phyloP scores from a whole-genome alignment of 768 basidiomycete species.

The Psilocybe cubensis region DNA sequence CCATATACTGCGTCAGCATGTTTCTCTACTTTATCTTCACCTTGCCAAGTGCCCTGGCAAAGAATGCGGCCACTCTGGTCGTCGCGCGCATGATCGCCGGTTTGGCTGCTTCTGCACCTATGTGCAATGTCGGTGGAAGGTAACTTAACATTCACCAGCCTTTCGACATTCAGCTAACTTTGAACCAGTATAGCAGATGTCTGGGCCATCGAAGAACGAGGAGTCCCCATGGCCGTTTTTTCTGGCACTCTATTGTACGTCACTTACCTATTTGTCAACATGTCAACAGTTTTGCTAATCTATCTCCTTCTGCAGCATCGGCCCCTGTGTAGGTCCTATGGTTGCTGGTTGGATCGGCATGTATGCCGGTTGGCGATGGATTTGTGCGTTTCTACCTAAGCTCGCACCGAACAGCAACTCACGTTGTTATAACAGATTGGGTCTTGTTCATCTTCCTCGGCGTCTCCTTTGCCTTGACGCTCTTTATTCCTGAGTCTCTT shows the following conservation, averaged over 20 bases:
- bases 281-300: neutral
- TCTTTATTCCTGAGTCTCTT: slow-evolving; percentile 55
- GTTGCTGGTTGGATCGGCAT: slow-evolving; percentile 51
- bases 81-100: slow-evolving; percentile 49
- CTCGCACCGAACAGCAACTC: neutral
- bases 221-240: slow-evolving; percentile 52
- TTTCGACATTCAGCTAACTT: neutral
- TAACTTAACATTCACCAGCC: slow-evolving; percentile 8
- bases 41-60: slow-evolving; percentile 48
- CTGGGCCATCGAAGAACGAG: slow-evolving; percentile 44
- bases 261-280: neutral
- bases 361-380: slow-evolving; percentile 47
- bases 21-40: slow-evolving; percentile 50
- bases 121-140: slow-evolving; percentile 50
- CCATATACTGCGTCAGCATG: slow-evolving; percentile 40
- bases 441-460: slow-evolving; percentile 47
- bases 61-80: slow-evolving; percentile 49
- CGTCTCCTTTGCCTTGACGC: slow-evolving; percentile 35
- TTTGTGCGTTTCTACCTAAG: slow-evolving; percentile 33
- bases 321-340: slow-evolving; percentile 53
- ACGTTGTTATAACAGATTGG: slow-evolving; percentile 33
- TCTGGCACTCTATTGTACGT: slow-evolving; percentile 49
- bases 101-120: slow-evolving; percentile 43
- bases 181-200: slow-evolving; percentile 39
- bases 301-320: slow-evolving; percentile 30